A percentile compares a stretch with the other conserved stretches of the same genome.
These are phyloP conservation scores for Thalassia testudinum DNA, from an alignment of 116 monocot genomes.

Conservation along the genomic window DNA sequence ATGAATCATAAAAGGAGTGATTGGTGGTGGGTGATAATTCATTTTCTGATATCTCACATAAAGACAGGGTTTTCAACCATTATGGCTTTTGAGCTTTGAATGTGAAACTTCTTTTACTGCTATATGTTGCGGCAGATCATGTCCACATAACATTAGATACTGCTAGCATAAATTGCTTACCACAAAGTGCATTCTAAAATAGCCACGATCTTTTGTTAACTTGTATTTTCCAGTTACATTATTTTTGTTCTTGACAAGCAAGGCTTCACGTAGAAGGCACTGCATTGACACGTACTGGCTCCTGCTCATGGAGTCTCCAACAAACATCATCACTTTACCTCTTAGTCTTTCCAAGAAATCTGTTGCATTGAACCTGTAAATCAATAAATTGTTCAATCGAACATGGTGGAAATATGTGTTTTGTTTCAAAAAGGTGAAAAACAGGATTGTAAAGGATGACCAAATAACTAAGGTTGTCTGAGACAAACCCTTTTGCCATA, in stretches of 20 bases:
- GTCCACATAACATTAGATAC: background rate
- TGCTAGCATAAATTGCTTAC: conserved; percentile 15
- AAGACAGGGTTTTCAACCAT: background rate
- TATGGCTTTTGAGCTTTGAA: background rate
- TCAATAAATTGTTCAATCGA: too few species aligned
- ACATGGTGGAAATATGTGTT: too few species aligned
- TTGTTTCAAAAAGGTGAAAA: too few species aligned
- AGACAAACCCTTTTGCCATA: too few species aligned
- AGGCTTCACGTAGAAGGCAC: conserved; percentile 56
- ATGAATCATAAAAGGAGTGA: background rate
- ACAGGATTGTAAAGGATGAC: too few species aligned
- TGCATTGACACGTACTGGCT: conserved; percentile 91
- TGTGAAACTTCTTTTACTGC: background rate
- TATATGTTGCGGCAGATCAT: background rate
- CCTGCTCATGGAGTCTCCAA: conserved; percentile 91
- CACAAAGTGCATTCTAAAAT: conserved; percentile 64
- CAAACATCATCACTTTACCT: conserved; percentile 69
- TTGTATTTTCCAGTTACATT: conserved; percentile 68
- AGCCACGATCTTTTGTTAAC: conserved; percentile 82
- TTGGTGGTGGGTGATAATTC: too few species aligned
- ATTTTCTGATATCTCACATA: background rate
- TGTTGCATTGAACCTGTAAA: conserved; percentile 68
- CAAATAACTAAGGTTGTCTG: too few species aligned
- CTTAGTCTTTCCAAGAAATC: conserved; percentile 76
- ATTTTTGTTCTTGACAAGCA: conserved; percentile 71